Percentiles rank a stretch among this genome's conserved stretches.
Conservation (phyloP, 768 basidiomycete genomes). For the Hydnomerulius pinastri region DNA sequence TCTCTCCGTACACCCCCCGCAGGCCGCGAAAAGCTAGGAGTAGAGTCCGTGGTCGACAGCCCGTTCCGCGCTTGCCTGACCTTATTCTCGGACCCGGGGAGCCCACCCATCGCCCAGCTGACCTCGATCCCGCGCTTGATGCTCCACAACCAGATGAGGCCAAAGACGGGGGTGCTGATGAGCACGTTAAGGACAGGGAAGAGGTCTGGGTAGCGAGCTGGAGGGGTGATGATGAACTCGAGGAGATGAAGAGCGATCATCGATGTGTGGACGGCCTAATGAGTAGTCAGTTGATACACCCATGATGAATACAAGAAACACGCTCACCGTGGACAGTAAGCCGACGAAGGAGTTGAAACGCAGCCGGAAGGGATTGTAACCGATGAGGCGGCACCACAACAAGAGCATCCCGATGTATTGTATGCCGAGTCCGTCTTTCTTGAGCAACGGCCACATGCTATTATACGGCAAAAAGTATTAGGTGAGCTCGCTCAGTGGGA, state of each 20-base stretch:
- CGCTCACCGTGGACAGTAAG: constrained; percentile 54
- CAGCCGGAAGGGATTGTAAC: constrained; percentile 65
- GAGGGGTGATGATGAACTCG: constrained; percentile 64
- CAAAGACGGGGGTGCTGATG: constrained; percentile 78
- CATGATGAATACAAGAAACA: constrained; percentile 1
- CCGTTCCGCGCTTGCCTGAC: not conserved
- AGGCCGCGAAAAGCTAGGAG: not conserved
- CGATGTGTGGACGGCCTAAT: constrained; percentile 55
- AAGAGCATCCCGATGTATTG: constrained; percentile 70
- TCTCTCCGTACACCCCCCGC: constrained; percentile 12
- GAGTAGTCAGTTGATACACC: constrained; percentile 1
- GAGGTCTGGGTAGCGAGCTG: constrained; percentile 80
- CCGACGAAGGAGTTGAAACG: constrained; percentile 50
- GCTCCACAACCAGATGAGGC: constrained; percentile 86
- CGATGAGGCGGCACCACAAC: constrained; percentile 84
- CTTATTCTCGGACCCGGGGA: constrained; percentile 29
- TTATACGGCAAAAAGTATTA: not conserved
- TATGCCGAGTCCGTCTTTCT: constrained; percentile 72
- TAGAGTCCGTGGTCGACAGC: not conserved
- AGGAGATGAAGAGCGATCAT: constrained; percentile 60
- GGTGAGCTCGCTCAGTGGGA: not conserved
- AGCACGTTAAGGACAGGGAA: constrained; percentile 86
- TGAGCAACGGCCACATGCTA: constrained; percentile 93
- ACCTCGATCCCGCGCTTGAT: constrained; percentile 79
- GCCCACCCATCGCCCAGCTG: constrained; percentile 74